Percentiles rank a stretch among this genome's conserved stretches.
Conservation (phyloP, 352 stramenopile genomes). For the Phytophthora ohioensis region DNA sequence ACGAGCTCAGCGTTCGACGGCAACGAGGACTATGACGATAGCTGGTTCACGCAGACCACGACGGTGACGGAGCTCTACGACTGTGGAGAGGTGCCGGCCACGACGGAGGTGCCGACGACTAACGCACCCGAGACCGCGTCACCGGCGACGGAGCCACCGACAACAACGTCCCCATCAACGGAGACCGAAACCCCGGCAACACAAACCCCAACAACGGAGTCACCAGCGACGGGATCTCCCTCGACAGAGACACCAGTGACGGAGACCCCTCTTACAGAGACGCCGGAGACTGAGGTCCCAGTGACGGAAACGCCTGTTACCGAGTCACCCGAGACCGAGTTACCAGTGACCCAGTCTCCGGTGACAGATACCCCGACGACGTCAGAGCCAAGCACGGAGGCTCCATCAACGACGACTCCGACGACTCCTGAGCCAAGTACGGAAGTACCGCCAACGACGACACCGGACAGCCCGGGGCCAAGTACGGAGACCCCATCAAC, state of each 20-base stretch:
- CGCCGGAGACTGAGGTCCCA: background rate
- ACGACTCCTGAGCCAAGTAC: background rate
- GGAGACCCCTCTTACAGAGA: slow-evolving; percentile 1
- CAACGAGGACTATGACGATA: slow-evolving; percentile 36
- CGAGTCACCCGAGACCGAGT: no score
- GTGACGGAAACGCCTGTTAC: no score
- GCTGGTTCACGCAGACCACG: slow-evolving; percentile 37
- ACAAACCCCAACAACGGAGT: slow-evolving; percentile 1
- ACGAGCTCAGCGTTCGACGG: slow-evolving; percentile 30
- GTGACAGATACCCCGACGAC: slow-evolving; percentile 7
- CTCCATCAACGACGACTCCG: background rate
- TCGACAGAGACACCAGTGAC: slow-evolving; percentile 4
- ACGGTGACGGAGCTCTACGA: slow-evolving; percentile 36
- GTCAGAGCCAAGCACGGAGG: background rate
- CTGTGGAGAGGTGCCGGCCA: slow-evolving; percentile 22
- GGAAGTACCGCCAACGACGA: background rate
- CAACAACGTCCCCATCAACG: background rate
- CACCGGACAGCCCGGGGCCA: slow-evolving; percentile 1
- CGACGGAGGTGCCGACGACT: slow-evolving; percentile 11
- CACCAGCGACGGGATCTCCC: background rate
- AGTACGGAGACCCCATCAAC: background rate
- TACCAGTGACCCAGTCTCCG: slow-evolving; percentile 3
- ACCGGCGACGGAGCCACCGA: slow-evolving; percentile 1
- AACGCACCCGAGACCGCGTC: background rate
- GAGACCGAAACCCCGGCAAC: background rate